These are phyloP conservation scores for Fraxinus sp. DNA, from an alignment of 305 asterid species.

Conservation along the genomic window DNA sequence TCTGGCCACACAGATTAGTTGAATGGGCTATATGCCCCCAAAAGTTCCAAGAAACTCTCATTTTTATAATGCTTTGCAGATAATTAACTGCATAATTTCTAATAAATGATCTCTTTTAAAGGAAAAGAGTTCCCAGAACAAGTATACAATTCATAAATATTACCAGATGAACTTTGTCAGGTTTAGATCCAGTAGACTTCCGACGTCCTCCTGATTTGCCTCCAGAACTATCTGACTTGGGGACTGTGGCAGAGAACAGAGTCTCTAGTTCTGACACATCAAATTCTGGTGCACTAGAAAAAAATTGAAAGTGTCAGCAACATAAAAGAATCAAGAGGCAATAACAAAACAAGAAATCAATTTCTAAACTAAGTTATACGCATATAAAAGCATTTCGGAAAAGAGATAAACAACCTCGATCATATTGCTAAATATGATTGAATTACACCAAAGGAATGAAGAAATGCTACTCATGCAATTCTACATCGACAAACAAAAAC, in stretches of 20 bases:
- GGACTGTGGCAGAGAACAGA: constrained; percentile 41
- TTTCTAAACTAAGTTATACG: not conserved
- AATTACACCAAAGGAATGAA: not conserved
- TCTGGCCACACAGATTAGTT: not conserved
- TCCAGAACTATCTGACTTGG: constrained; percentile 69
- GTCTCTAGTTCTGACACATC: constrained; percentile 62
- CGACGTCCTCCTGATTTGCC: constrained; percentile 78
- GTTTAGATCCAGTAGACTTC: constrained; percentile 86
- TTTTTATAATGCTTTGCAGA: not conserved
- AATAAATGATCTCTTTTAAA: not conserved
- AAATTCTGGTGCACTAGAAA: constrained; percentile 71
- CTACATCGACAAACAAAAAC: not conserved
- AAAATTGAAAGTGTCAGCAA: constrained; percentile 27
- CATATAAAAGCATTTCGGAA: not conserved
- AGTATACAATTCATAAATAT: constrained; percentile 21
- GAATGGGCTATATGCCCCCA: not conserved
- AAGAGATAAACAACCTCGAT: not conserved
- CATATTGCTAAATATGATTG: not conserved
- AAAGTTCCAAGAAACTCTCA: not conserved
- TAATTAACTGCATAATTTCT: not conserved
- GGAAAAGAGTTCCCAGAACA: not conserved
- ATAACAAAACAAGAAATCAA: constrained; percentile 1
- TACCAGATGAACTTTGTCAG: constrained; percentile 89
- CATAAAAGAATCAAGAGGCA: constrained; percentile 17
- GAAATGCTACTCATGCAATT: not conserved